Conservation (phyloP, 2,329 filamentous ascomycete species). For the Graphilbum sp. region DNA sequence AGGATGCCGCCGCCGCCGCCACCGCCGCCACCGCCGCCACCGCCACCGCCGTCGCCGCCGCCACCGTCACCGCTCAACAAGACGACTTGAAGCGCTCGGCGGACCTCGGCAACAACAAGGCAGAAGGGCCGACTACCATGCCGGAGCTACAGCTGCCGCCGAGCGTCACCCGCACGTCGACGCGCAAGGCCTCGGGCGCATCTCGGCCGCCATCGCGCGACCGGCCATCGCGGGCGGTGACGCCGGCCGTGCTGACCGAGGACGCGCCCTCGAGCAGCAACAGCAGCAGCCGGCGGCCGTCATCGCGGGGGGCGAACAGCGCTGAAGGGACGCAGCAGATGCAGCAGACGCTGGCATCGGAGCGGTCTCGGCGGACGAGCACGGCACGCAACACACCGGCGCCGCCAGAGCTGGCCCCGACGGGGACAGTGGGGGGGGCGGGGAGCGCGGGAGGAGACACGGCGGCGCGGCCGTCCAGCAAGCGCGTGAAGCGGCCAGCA, state of each 20-base stretch:
- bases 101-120: no score
- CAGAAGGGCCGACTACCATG: no score
- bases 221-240: background rate
- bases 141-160: slow-evolving; percentile 10
- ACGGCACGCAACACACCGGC: slow-evolving; percentile 41
- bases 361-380: slow-evolving; percentile 38
- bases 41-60: no score
- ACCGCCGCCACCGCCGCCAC: no score
- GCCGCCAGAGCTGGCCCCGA: slow-evolving; percentile 14
- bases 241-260: background rate
- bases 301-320: background rate
- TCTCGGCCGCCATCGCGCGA: background rate
- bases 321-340: no score
- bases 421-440: slow-evolving; percentile 34
- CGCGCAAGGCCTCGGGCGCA: background rate
- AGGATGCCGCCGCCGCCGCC: no score
- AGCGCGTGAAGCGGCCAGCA: slow-evolving; percentile 52
- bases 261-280: slow-evolving; percentile 12
- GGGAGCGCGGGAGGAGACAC: slow-evolving; percentile 39
- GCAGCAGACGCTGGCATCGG: slow-evolving; percentile 27
- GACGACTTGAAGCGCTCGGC: no score
- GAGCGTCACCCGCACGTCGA: background rate
- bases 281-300: slow-evolving; percentile 8
- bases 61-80: no score
- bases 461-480: slow-evolving; percentile 28